phyloP scores from a whole-genome alignment of 441 rosid genomes.

The Erodium texanum region DNA sequence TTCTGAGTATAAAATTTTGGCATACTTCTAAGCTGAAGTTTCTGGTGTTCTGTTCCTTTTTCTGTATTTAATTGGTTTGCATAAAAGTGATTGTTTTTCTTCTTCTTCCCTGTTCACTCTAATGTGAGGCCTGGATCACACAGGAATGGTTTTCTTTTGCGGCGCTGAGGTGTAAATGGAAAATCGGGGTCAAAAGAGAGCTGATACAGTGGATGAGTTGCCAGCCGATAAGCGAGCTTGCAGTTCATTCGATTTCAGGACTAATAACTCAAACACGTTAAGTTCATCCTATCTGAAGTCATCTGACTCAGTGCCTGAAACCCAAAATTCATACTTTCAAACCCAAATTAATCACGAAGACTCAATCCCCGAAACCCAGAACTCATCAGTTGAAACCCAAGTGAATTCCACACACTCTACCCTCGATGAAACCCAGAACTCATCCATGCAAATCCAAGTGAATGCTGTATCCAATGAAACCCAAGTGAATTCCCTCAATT shows the following conservation, averaged over 20 bases:
- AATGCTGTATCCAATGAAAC: not conserved
- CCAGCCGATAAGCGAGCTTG: constrained; percentile 98
- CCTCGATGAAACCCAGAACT: constrained; percentile 4
- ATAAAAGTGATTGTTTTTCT: too few relatives aligned
- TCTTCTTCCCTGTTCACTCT: not conserved
- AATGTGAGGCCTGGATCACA: constrained; percentile 2
- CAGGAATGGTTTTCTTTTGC: constrained; percentile 3
- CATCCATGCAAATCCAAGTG: not conserved
- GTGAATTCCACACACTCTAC: not conserved
- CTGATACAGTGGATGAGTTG: constrained; percentile 59
- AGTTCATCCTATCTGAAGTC: constrained; percentile 47
- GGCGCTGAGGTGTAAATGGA: constrained; percentile 31
- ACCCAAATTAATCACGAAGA: constrained; percentile 13
- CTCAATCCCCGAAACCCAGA: constrained; percentile 2
- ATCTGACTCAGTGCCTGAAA: constrained; percentile 31
- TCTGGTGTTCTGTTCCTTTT: not conserved
- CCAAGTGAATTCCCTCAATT: not conserved
- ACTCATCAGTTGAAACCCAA: constrained; percentile 7
- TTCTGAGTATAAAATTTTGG: too few relatives aligned
- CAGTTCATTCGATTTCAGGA: constrained; percentile 68
- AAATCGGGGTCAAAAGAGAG: constrained; percentile 84
- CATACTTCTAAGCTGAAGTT: not conserved
- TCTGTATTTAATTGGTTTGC: not conserved
- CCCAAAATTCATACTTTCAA: constrained; percentile 19
- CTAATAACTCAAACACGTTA: constrained; percentile 74